Percentiles rank a stretch among this genome's conserved stretches.
Conservation (phyloP, 2,329 filamentous ascomycete species). For the Mycocentrospora acerina region DNA sequence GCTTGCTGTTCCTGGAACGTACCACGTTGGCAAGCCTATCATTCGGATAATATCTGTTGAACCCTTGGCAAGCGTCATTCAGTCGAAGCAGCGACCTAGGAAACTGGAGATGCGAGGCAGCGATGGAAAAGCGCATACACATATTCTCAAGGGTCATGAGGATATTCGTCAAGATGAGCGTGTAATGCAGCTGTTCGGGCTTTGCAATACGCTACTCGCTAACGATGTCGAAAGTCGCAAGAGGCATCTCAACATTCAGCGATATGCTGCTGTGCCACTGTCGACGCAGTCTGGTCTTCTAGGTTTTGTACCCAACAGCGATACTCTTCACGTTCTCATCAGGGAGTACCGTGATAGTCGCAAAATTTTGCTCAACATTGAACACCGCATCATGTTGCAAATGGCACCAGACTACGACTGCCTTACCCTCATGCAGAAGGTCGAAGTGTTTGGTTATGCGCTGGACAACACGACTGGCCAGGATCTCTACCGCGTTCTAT, state of each 20-base stretch:
- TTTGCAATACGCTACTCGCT: conserved; percentile 91
- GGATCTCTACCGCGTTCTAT: conserved; percentile 94
- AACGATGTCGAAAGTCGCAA: conserved; percentile 97
- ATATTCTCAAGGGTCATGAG: conserved; percentile 96
- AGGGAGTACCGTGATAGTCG: conserved; percentile 95
- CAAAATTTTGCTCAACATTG: conserved; percentile 97
- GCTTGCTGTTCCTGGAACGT: conserved; percentile 93
- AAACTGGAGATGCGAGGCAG: conserved; percentile 87
- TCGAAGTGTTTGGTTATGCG: conserved; percentile 98
- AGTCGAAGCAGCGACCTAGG: conserved; percentile 92
- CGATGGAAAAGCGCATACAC: conserved; percentile 84
- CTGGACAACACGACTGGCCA: conserved; percentile 99
- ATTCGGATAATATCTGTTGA: conserved; percentile 89
- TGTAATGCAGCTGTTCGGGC: conserved; percentile 98
- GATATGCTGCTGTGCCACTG: conserved; percentile 93
- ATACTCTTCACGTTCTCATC: conserved; percentile 95
- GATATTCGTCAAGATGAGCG: conserved; percentile 98
- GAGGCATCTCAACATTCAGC: conserved; percentile 92
- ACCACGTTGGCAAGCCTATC: conserved; percentile 76
- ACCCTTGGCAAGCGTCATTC: conserved; percentile 85
- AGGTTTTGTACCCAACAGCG: conserved; percentile 96
- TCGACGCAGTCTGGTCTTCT: conserved; percentile 95
- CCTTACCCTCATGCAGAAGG: conserved; percentile 98
- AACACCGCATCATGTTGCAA: conserved; percentile 99
- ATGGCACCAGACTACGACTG: conserved; percentile 99